These are phyloP conservation scores for Camelina sativa DNA, from an alignment of 345 rosid genomes.

Conservation along the genomic window DNA sequence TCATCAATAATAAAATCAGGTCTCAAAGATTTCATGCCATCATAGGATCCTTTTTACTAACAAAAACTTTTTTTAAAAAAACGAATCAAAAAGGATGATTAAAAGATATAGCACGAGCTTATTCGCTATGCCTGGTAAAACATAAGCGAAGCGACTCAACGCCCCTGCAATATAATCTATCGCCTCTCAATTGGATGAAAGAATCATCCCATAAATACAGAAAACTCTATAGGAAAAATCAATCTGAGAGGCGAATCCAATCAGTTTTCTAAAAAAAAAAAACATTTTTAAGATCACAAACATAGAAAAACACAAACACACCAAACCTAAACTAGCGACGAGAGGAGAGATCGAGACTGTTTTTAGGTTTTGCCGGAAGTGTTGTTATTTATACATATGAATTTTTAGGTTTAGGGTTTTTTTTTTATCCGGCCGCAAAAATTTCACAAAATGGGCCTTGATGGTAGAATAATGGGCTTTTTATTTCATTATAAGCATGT, in stretches of 20 bases:
- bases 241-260: constrained; percentile 28
- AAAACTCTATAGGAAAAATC: constrained; percentile 26
- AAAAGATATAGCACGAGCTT: constrained; percentile 39
- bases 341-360: neutral
- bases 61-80: neutral
- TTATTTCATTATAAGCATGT: neutral
- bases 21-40: constrained; percentile 49
- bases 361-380: neutral
- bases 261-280: no score
- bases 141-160: constrained; percentile 43
- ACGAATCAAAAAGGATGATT: neutral
- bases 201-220: constrained; percentile 5
- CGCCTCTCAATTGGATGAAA: constrained; percentile 30
- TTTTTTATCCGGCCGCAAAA: neutral
- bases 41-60: constrained; percentile 34
- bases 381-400: constrained; percentile 9
- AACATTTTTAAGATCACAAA: neutral
- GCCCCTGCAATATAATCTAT: constrained; percentile 36
- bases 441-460: neutral
- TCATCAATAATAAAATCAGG: constrained; percentile 44
- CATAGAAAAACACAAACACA: neutral
- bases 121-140: constrained; percentile 44
- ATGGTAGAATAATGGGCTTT: constrained; percentile 13
- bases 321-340: neutral
- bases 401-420: constrained; percentile 33